A percentile compares a stretch with the other conserved stretches of the same genome.
Evolutionary conservation across 1,284 basidiomycete species (phyloP).

Genomic region (Heterobasidion irregulare): DNA sequence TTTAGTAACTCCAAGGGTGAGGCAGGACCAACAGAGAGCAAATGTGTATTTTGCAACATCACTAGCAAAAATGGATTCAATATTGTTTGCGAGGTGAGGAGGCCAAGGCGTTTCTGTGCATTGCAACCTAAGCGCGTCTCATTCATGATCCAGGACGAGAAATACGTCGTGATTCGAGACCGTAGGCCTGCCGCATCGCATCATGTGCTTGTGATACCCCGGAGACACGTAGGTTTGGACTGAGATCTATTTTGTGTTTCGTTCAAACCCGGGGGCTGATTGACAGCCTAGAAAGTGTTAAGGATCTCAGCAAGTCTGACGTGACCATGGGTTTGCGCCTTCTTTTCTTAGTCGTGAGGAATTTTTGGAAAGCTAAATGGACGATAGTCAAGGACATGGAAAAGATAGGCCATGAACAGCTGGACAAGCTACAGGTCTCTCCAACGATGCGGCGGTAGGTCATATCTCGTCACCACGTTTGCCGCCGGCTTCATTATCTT

Average conservation of each 20-base stretch:
- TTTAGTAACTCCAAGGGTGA: not conserved
- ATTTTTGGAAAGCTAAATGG: not conserved
- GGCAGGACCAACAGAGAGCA: not conserved
- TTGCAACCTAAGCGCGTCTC: not conserved
- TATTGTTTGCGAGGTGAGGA: not conserved
- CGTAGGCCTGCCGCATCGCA: conserved; percentile 48
- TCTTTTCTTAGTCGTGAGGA: not conserved
- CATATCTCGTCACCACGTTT: not conserved
- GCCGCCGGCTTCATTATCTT: not conserved
- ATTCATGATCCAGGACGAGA: conserved; percentile 39
- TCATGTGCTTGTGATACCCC: conserved; percentile 63
- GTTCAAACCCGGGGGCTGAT: not conserved
- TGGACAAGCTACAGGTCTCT: conserved; percentile 38
- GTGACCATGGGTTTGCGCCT: not conserved
- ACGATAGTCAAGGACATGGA: conserved; percentile 50
- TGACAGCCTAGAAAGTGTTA: conserved; percentile 12
- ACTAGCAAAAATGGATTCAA: conserved; percentile 47
- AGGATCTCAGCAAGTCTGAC: conserved; percentile 14
- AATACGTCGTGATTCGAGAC: conserved; percentile 58
- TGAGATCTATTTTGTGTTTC: not conserved
- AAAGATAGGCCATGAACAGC: conserved; percentile 42
- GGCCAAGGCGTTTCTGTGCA: not conserved
- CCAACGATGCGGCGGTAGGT: conserved; percentile 34
- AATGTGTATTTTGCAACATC: conserved; percentile 51
- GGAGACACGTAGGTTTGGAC: conserved; percentile 45